These are phyloP conservation scores for Paramecium sonneborni DNA, from an alignment of 73 alveolate genomes.

Conservation along the genomic window DNA sequence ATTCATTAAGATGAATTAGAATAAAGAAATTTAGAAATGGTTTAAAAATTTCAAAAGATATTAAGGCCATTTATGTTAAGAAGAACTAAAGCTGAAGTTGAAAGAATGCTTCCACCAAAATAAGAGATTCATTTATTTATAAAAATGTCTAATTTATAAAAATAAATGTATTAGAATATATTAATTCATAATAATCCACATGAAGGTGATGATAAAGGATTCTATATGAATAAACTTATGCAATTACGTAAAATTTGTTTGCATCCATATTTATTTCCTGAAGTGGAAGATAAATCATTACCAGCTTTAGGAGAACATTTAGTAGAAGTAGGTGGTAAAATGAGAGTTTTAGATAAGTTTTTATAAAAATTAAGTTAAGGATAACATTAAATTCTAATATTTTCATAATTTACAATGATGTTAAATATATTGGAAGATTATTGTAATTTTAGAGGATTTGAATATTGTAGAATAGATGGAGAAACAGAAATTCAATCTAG, in stretches of 20 bases:
- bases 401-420: constrained; percentile 95
- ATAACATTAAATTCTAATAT: constrained; percentile 84
- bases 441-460: constrained; percentile 93
- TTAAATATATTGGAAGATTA: constrained; percentile 98
- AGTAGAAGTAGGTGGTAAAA: constrained; percentile 84
- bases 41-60: constrained; percentile 91
- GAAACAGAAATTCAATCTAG: constrained; percentile 76
- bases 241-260: constrained; percentile 93
- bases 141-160: constrained; percentile 87
- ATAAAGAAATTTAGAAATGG: constrained; percentile 89
- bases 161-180: constrained; percentile 80
- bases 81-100: constrained; percentile 98
- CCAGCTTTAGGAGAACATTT: constrained; percentile 88
- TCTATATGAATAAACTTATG: constrained; percentile 90
- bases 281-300: constrained; percentile 85
- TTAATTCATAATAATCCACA: constrained; percentile 67
- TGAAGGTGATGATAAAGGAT: constrained; percentile 81
- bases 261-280: constrained; percentile 94
- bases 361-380: constrained; percentile 81
- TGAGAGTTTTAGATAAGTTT: constrained; percentile 89
- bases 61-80: constrained; percentile 95
- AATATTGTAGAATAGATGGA: constrained; percentile 98
- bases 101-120: constrained; percentile 94
- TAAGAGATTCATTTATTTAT: constrained; percentile 91
- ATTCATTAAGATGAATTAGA: constrained; percentile 87